A percentile compares a stretch with the other conserved stretches of the same genome.
These are phyloP conservation scores for Liquidambar formosana DNA, from an alignment of 164 flowering plant genomes.

Conservation along the genomic window DNA sequence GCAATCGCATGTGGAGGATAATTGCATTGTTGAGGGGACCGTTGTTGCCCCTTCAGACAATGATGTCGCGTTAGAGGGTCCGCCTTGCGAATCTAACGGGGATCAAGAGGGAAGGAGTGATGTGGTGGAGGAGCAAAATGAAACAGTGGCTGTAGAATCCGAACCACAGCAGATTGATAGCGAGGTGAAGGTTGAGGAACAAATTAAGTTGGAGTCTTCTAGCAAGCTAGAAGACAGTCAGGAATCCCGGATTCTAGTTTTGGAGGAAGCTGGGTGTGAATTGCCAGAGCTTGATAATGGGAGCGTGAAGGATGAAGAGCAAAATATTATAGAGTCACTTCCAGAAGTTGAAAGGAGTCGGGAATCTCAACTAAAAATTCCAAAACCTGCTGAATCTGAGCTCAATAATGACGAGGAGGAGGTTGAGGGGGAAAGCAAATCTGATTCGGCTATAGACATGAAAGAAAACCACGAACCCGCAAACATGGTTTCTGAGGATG, in stretches of 20 bases:
- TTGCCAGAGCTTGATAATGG: neutral
- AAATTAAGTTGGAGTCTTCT: slow-evolving; percentile 4
- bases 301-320: slow-evolving; percentile 9
- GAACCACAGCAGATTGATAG: neutral
- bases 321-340: slow-evolving; percentile 1
- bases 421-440: slow-evolving; percentile 5
- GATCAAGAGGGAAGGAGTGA: neutral
- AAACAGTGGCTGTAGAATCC: neutral
- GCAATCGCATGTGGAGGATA: neutral
- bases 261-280: neutral
- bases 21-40: neutral
- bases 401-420: neutral
- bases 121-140: neutral
- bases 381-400: slow-evolving; percentile 7
- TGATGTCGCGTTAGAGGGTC: neutral
- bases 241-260: neutral
- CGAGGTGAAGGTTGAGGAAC: neutral
- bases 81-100: neutral
- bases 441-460: neutral
- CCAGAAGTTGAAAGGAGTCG: slow-evolving; percentile 8
- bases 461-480: slow-evolving; percentile 9
- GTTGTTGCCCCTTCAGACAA: neutral
- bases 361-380: neutral
- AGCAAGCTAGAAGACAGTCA: neutral
- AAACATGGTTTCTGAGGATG: neutral